phyloP scores from a whole-genome alignment of 768 basidiomycete species.

The Calvatia gigantea region DNA sequence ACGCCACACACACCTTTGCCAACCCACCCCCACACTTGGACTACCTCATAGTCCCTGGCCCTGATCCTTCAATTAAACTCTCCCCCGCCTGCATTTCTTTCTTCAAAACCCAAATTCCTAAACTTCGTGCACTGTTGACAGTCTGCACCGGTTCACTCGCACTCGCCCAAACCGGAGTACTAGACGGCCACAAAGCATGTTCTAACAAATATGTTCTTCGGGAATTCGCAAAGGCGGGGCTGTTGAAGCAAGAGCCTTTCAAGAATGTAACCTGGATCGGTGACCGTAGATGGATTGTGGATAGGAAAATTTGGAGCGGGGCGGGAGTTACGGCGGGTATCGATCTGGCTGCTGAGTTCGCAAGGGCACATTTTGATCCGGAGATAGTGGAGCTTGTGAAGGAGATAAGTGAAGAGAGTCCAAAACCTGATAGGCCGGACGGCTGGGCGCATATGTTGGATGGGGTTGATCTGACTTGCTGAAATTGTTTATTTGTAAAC shows the following conservation, averaged over 20 bases:
- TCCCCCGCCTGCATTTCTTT: slow-evolving; percentile 16
- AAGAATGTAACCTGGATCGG: slow-evolving; percentile 26
- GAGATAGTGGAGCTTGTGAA: slow-evolving; percentile 19
- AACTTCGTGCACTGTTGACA: slow-evolving; percentile 20
- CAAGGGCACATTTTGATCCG: slow-evolving; percentile 20
- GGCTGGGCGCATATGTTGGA: slow-evolving; percentile 21
- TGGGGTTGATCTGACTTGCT: slow-evolving; percentile 18
- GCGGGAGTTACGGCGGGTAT: slow-evolving; percentile 24
- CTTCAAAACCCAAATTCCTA: slow-evolving; percentile 15
- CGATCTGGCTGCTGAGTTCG: slow-evolving; percentile 26
- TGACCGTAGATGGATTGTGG: slow-evolving; percentile 23
- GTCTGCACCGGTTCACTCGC: slow-evolving; percentile 23
- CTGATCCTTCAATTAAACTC: slow-evolving; percentile 13
- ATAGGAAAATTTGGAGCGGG: slow-evolving; percentile 26
- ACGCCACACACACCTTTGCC: slow-evolving; percentile 20
- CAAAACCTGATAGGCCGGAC: slow-evolving; percentile 25
- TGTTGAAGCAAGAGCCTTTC: too few relatives aligned
- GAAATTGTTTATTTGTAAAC: not conserved
- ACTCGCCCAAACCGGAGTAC: slow-evolving; percentile 20
- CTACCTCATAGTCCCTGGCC: slow-evolving; percentile 24
- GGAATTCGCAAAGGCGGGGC: slow-evolving; percentile 3
- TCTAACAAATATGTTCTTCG: slow-evolving; percentile 21
- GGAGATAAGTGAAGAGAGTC: slow-evolving; percentile 20
- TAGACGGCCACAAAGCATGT: slow-evolving; percentile 22
- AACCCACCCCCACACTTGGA: slow-evolving; percentile 19